A percentile compares a stretch with the other conserved stretches of the same genome.
Conservation (phyloP, 257 asterid genomes). For the Jacaranda mimosifolia region DNA sequence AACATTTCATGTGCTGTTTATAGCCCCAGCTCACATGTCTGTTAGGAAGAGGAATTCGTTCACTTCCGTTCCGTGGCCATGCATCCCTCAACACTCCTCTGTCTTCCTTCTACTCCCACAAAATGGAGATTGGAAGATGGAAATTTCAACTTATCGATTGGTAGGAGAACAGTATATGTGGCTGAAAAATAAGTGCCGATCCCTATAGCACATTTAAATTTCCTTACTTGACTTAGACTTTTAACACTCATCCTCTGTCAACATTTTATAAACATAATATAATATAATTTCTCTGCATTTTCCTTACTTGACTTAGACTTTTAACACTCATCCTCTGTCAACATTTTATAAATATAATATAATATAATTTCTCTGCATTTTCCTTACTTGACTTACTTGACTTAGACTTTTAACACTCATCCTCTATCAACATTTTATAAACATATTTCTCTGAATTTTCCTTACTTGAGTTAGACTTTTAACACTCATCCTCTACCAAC, state of each 20-base stretch:
- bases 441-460: no score
- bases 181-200: not conserved
- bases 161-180: not conserved
- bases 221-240: conserved; percentile 8
- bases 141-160: no score
- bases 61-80: conserved; percentile 58
- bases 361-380: no score
- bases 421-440: no score
- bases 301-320: not conserved
- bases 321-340: not conserved
- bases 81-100: conserved; percentile 49
- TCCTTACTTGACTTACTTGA: not conserved
- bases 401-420: not conserved
- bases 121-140: conserved; percentile 13
- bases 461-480: no score
- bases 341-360: no score
- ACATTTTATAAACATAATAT: no score
- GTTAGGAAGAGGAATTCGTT: conserved; percentile 57
- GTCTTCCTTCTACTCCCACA: not conserved
- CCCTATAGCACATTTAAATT: conserved; percentile 1
- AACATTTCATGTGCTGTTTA: not conserved
- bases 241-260: not conserved
- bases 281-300: no score
- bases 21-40: conserved; percentile 51
- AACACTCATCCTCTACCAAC: no score